phyloP scores from a whole-genome alignment of 2,329 filamentous ascomycete species.

The Phaeosphaeriaceae sp. region DNA sequence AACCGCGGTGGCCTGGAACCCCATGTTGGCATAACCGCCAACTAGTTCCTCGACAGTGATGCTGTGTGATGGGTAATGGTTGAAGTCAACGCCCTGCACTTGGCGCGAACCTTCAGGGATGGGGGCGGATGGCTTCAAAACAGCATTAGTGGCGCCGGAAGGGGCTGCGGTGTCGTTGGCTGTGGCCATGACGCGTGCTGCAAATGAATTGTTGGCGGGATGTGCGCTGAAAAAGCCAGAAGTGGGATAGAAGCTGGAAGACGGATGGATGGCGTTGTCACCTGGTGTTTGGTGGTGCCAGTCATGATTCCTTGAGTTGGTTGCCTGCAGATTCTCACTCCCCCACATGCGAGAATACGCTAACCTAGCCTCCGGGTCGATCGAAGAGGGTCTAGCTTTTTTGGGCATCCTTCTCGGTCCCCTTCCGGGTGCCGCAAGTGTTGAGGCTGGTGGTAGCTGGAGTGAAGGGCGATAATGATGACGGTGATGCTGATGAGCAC shows the following conservation, averaged over 20 bases:
- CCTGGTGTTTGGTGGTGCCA: neutral
- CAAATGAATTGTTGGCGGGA: neutral
- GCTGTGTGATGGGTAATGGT: conserved; percentile 73
- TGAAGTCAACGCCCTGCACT: conserved; percentile 92
- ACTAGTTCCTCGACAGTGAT: conserved; percentile 88
- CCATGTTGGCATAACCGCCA: conserved; percentile 83
- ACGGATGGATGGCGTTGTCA: too few relatives aligned
- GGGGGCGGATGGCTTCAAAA: conserved; percentile 82
- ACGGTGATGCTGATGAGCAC: too few relatives aligned
- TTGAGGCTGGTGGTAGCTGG: too few relatives aligned
- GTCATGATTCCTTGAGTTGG: neutral
- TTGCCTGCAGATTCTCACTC: neutral
- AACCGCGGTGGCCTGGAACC: conserved; percentile 80
- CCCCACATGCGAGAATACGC: conserved; percentile 1
- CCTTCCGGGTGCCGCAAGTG: too few relatives aligned
- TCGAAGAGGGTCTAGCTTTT: neutral
- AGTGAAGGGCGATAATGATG: too few relatives aligned
- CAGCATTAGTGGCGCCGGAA: conserved; percentile 70
- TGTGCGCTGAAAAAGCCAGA: neutral
- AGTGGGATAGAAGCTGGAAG: too few relatives aligned
- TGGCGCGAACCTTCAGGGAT: conserved; percentile 79
- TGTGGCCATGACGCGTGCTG: conserved; percentile 25
- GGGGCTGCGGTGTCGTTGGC: conserved; percentile 45
- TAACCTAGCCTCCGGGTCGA: conserved; percentile 2
- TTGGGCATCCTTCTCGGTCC: conserved; percentile 9